phyloP scores from a whole-genome alignment of 805 yeast species.

The Yamadazyma sp. region DNA sequence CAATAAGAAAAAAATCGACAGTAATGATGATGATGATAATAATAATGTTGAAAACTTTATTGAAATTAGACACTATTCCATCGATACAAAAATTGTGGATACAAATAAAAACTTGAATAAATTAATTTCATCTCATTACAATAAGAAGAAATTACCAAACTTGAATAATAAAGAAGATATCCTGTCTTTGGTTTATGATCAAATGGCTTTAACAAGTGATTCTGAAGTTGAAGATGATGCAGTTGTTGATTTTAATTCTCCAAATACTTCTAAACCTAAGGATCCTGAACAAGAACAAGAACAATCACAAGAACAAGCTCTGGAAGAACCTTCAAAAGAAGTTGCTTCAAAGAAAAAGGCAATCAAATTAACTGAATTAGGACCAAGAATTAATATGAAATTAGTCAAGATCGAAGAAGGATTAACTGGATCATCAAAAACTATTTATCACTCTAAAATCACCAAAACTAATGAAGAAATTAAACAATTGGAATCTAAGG shows the following conservation, averaged over 20 bases:
- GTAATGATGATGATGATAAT: constrained; percentile 60
- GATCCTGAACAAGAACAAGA: constrained; percentile 16
- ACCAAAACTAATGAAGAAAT: constrained; percentile 62
- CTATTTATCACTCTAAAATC: constrained; percentile 74
- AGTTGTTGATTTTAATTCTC: constrained; percentile 56
- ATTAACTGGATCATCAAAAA: constrained; percentile 76
- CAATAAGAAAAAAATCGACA: constrained; percentile 49
- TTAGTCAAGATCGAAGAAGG: constrained; percentile 90
- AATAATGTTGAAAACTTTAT: too few relatives aligned
- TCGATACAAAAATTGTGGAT: constrained; percentile 81
- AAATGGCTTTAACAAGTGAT: constrained; percentile 81
- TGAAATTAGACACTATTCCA: constrained; percentile 85
- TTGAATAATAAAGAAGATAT: constrained; percentile 67
- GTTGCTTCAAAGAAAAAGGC: constrained; percentile 47
- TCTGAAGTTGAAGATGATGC: constrained; percentile 93
- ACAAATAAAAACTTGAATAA: constrained; percentile 71
- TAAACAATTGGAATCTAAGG: constrained; percentile 61
- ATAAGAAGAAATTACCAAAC: constrained; percentile 67
- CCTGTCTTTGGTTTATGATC: constrained; percentile 79
- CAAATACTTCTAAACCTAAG: constrained; percentile 19
- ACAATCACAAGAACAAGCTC: constrained; percentile 17
- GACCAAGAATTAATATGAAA: constrained; percentile 79
- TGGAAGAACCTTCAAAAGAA: constrained; percentile 14
- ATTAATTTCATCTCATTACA: constrained; percentile 59
- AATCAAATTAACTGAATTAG: constrained; percentile 86